phyloP scores from a whole-genome alignment of 495 filamentous ascomycete species.

The Polyplosphaeria fusca region DNA sequence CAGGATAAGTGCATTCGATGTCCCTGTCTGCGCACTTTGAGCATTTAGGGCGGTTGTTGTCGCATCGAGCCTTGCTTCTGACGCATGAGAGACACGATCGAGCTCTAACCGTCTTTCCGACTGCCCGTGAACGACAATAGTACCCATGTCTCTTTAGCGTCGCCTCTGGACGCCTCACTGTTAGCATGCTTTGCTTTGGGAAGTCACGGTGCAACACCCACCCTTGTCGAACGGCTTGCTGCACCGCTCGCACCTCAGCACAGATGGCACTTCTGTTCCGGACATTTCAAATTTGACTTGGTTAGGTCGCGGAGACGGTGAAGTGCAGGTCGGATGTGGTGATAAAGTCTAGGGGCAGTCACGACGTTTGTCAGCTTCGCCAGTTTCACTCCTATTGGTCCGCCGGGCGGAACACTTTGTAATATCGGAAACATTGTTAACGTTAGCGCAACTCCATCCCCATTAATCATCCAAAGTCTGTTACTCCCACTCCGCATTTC shows the following conservation, averaged over 20 bases:
- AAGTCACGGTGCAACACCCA: slow-evolving; percentile 29
- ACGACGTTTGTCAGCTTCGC: slow-evolving; percentile 39
- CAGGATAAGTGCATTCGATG: slow-evolving; percentile 44
- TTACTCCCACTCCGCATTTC: no score
- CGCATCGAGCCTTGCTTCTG: slow-evolving; percentile 45
- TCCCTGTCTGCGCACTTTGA: slow-evolving; percentile 45
- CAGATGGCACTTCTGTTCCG: slow-evolving; percentile 37
- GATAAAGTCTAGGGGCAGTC: no score
- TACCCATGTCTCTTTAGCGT: slow-evolving; percentile 51
- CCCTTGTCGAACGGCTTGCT: slow-evolving; percentile 48
- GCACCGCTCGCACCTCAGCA: slow-evolving; percentile 44
- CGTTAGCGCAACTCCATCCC: no score
- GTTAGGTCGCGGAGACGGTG: not conserved
- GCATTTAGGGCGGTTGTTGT: slow-evolving; percentile 44
- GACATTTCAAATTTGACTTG: slow-evolving; percentile 14
- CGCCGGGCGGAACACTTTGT: slow-evolving; percentile 41
- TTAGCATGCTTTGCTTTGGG: slow-evolving; percentile 32
- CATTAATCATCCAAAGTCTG: no score
- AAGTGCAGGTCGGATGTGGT: no score
- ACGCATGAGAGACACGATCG: slow-evolving; percentile 48
- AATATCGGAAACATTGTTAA: no score
- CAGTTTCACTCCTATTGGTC: not conserved
- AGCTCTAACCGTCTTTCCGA: slow-evolving; percentile 31
- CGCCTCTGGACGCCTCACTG: slow-evolving; percentile 35
- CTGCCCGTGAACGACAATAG: slow-evolving; percentile 47